Conservation (phyloP, 208 protist species). For the Chromosphaera perkinsii region DNA sequence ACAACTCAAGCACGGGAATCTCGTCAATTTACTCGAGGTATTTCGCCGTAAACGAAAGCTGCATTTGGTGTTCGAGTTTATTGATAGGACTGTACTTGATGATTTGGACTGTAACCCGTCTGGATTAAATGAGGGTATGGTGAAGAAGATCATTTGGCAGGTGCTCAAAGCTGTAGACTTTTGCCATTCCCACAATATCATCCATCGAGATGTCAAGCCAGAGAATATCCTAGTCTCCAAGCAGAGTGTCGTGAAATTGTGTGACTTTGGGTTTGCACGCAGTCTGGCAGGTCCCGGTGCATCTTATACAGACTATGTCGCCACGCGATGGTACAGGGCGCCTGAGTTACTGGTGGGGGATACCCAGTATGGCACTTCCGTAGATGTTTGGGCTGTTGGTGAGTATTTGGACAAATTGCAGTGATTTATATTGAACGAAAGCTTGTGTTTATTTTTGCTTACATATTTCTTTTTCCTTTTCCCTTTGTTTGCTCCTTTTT, state of each 20-base stretch:
- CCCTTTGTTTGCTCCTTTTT: too few relatives aligned
- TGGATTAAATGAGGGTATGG: too few relatives aligned
- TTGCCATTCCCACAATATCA: conserved; percentile 43
- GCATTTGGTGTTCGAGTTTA: conserved; percentile 95
- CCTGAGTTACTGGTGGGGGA: conserved; percentile 93
- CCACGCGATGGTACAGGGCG: conserved; percentile 91
- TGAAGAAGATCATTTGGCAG: conserved; percentile 94
- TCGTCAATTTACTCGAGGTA: conserved; percentile 90
- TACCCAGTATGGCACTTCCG: not conserved
- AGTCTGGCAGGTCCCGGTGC: conserved; percentile 65
- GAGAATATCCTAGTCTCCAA: not conserved
- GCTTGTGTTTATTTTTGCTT: conserved; percentile 3
- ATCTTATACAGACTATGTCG: conserved; percentile 61
- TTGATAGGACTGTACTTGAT: conserved; percentile 92
- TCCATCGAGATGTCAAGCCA: conserved; percentile 13
- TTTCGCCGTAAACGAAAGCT: conserved; percentile 89
- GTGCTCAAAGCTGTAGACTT: conserved; percentile 91
- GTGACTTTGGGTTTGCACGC: conserved; percentile 93
- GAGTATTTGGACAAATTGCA: not conserved
- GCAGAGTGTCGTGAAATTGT: conserved; percentile 25
- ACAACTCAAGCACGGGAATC: conserved; percentile 85
- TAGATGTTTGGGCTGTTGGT: conserved; percentile 23
- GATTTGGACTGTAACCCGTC: too few relatives aligned
- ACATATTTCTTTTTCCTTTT: too few relatives aligned
- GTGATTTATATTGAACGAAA: conserved; percentile 11